Evolutionary conservation across 768 basidiomycete genomes (phyloP).

Genomic region (Scleroderma bovista): DNA sequence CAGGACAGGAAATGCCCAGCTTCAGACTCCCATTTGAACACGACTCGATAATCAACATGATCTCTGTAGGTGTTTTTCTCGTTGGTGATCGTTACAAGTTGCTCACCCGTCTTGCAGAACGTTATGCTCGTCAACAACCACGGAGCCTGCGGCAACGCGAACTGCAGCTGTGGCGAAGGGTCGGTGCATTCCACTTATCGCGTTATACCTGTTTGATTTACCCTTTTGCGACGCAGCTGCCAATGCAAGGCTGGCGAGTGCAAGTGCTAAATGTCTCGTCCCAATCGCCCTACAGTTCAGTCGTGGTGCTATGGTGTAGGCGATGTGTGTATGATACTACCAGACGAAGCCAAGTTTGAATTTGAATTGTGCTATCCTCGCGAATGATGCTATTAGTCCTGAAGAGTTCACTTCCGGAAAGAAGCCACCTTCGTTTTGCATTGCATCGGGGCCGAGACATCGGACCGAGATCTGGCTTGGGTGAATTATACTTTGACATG

Average conservation of each 20-base stretch:
- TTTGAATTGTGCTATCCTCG: too few relatives aligned
- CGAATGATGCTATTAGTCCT: too few relatives aligned
- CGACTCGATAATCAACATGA: not conserved
- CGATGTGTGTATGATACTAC: too few relatives aligned
- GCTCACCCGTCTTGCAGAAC: not conserved
- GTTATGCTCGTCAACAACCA: not conserved
- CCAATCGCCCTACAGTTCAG: not conserved
- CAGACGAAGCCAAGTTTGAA: too few relatives aligned
- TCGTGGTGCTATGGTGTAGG: not conserved
- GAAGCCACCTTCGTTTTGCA: too few relatives aligned
- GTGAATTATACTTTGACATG: too few relatives aligned
- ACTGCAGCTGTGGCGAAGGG: not conserved
- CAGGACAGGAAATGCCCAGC: not conserved
- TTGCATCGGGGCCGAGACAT: too few relatives aligned
- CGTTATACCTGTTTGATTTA: not conserved
- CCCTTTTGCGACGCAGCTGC: not conserved
- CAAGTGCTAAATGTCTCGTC: slow-evolving; percentile 4
- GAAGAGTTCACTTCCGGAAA: too few relatives aligned
- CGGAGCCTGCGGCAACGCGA: not conserved
- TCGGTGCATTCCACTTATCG: too few relatives aligned
- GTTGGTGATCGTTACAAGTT: not conserved
- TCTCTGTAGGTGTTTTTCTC: not conserved
- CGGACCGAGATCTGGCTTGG: too few relatives aligned
- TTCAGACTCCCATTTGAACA: not conserved
- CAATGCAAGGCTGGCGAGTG: not conserved